phyloP scores from a whole-genome alignment of 2,329 filamentous ascomycete species.

The Colletotrichum cuscutae region DNA sequence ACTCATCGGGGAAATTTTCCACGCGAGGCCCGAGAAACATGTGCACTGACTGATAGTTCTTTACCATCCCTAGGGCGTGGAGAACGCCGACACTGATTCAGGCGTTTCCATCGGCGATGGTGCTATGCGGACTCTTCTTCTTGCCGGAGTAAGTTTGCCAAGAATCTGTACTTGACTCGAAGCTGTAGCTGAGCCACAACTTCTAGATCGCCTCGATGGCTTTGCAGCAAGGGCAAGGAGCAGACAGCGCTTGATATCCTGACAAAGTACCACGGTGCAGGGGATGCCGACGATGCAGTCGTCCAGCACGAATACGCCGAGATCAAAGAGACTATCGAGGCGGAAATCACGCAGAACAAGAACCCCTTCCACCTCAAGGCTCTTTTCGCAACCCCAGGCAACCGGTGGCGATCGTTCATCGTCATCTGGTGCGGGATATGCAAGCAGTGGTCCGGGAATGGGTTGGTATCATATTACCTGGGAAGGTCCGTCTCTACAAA shows the following conservation, averaged over 20 bases:
- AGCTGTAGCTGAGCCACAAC: background rate
- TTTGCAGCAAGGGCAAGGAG: slow-evolving; percentile 30
- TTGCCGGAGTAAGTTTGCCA: slow-evolving; percentile 26
- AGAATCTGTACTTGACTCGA: background rate
- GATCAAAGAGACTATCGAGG: slow-evolving; percentile 46
- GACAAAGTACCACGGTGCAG: slow-evolving; percentile 69
- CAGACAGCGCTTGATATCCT: slow-evolving; percentile 63
- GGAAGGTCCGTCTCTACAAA: background rate
- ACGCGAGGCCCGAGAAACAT: background rate
- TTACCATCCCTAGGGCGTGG: slow-evolving; percentile 11
- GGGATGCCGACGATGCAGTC: slow-evolving; percentile 59
- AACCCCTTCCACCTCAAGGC: slow-evolving; percentile 37
- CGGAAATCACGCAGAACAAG: slow-evolving; percentile 48
- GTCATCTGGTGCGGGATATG: slow-evolving; percentile 56
- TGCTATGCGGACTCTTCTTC: slow-evolving; percentile 25
- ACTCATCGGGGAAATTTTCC: background rate
- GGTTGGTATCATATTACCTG: background rate
- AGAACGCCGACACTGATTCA: slow-evolving; percentile 24
- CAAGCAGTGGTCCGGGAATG: slow-evolving; percentile 47
- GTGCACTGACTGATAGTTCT: background rate
- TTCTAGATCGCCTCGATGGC: slow-evolving; percentile 27
- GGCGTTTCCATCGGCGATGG: slow-evolving; percentile 26
- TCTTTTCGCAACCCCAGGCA: slow-evolving; percentile 43
- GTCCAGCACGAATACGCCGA: slow-evolving; percentile 64
- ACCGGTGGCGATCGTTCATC: slow-evolving; percentile 48